Evolutionary conservation across 164 flowering plant species (phyloP), one percentile per base, ranked within the genome.

Genomic region (Aristolochia contorta): DNA sequence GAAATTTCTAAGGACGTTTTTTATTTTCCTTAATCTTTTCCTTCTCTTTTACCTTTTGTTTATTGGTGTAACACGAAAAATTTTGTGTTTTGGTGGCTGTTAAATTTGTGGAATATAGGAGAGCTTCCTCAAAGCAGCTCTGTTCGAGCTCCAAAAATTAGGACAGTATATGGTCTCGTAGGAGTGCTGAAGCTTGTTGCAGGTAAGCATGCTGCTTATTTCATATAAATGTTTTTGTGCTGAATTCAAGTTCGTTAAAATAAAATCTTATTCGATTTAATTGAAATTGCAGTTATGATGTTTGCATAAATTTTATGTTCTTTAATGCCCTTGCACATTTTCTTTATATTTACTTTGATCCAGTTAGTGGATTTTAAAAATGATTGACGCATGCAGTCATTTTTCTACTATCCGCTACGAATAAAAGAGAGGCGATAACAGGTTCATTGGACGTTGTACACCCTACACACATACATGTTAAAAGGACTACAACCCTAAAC

Each of bases 131-230:
- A 83, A 23, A 71, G 68, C 69, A 74, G 55, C 60, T 64, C 83
- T 62, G 62, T 79, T 60, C 84, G 81, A 16, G 89, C 80, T 65
- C 96, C 97, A n/a, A 89, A 79, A 71, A 84, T 78, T 51, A 67
- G 64, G 60, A 80, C 86, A 1, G 80, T 94, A 56, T 94, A 75
- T 72, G 99, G 99, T 55, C 78, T 94, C 12, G 65, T 89, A 59
- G 99, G 99, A 58, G 74, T 85, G 74, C 71, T 94, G 18, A 94
- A 87, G 79, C 97, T 94, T 27, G 21, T 91, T 50, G 85, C 96
- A 75, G 99, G 99, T 75, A 71, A 37, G 43, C 43, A 37, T 37
- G 43, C 7, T 37, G 12, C 43, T 37, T 8, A 37, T 37, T 37
- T 37, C 43, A 10, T 37, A 10, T 37, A 4, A 37, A 37, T 37